These are phyloP conservation scores for Stemphylium beticola DNA, from an alignment of 2,329 filamentous ascomycete genomes.

Conservation along the genomic window DNA sequence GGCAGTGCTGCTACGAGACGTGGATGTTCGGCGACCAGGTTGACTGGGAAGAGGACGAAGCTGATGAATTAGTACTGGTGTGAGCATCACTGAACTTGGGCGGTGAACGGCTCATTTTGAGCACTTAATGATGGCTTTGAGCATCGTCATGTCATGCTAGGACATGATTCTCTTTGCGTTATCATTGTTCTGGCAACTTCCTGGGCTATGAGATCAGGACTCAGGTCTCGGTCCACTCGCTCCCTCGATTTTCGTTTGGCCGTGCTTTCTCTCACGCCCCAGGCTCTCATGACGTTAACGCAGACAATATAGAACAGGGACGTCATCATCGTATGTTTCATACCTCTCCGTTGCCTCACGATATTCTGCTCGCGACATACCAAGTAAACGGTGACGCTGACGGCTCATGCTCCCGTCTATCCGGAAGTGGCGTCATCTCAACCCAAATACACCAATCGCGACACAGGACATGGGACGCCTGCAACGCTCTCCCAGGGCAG, in stretches of 20 bases:
- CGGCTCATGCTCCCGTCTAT: constrained; percentile 5
- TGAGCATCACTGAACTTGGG: not conserved
- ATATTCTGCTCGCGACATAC: not conserved
- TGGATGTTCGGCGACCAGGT: constrained; percentile 10
- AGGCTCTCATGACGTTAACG: not conserved
- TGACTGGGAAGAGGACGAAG: constrained; percentile 10
- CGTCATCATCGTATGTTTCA: not conserved
- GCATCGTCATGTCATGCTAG: too few species aligned
- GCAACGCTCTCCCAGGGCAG: not conserved
- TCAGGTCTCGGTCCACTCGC: not conserved
- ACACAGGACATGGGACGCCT: not conserved
- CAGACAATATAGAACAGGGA: not conserved
- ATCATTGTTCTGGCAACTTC: too few species aligned
- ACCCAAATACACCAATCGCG: constrained; percentile 3
- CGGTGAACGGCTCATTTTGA: not conserved
- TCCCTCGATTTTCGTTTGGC: not conserved
- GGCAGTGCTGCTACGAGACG: constrained; percentile 4
- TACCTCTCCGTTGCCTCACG: not conserved
- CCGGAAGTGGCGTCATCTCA: constrained; percentile 9
- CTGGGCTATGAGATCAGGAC: too few species aligned
- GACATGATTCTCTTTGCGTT: too few species aligned
- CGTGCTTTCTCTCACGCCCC: too few species aligned
- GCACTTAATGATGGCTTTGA: too few species aligned
- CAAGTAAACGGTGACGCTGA: not conserved
- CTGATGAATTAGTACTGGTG: constrained; percentile 6